phyloP scores from a whole-genome alignment of 2,329 filamentous ascomycete genomes.

The Apiospora malaysiana region DNA sequence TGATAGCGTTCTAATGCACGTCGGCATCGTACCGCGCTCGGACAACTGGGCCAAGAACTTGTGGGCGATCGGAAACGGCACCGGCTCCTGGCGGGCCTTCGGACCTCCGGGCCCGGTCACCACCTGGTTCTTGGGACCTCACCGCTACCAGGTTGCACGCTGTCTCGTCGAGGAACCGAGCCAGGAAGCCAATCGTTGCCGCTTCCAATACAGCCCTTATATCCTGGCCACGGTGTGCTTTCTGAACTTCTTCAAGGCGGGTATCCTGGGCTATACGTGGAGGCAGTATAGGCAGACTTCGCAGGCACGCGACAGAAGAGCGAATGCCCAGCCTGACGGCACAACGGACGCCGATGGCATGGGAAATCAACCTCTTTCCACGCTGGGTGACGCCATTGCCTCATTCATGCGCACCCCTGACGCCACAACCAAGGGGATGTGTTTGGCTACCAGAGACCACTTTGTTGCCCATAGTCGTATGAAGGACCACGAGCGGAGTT shows the following conservation, averaged over 20 bases:
- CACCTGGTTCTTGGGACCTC: slow-evolving; percentile 31
- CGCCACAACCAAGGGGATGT: slow-evolving; percentile 32
- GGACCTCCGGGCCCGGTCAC: slow-evolving; percentile 26
- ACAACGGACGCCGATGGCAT: not conserved
- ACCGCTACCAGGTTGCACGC: slow-evolving; percentile 31
- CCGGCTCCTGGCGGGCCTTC: not conserved
- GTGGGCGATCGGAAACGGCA: slow-evolving; percentile 35
- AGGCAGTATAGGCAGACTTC: not conserved
- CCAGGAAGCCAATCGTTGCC: slow-evolving; percentile 25
- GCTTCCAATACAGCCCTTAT: slow-evolving; percentile 33
- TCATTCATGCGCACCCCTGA: slow-evolving; percentile 36
- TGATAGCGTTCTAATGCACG: slow-evolving; percentile 31
- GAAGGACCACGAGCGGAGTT: not conserved
- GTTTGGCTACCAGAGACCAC: slow-evolving; percentile 32
- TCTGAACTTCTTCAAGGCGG: slow-evolving; percentile 33
- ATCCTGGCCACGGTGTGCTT: slow-evolving; percentile 30
- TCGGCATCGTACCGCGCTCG: slow-evolving; percentile 26
- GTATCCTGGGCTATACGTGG: not conserved
- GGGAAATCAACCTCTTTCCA: slow-evolving; percentile 28
- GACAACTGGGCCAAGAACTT: slow-evolving; percentile 37
- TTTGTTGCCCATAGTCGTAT: slow-evolving; percentile 6
- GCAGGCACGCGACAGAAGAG: not conserved
- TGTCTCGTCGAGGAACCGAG: slow-evolving; percentile 33
- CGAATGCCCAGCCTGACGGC: not conserved
- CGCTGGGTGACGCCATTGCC: slow-evolving; percentile 37